These are phyloP conservation scores for Penicillium frequentans DNA, from an alignment of 2,329 filamentous ascomycete genomes.

Conservation along the genomic window DNA sequence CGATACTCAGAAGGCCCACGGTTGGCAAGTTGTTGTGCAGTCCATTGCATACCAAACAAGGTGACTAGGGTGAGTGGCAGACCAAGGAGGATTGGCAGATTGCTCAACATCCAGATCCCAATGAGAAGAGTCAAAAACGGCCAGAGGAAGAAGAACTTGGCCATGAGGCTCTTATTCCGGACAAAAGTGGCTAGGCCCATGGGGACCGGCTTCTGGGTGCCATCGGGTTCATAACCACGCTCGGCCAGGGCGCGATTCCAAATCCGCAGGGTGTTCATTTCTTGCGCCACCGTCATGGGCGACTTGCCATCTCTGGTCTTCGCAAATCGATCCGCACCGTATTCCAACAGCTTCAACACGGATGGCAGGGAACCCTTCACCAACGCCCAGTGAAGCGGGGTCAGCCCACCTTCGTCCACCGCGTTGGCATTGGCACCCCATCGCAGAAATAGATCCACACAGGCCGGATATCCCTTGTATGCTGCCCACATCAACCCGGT, in stretches of 20 bases:
- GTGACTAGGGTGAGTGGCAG: constrained; percentile 69
- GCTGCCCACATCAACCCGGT: constrained; percentile 98
- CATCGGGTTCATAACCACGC: constrained; percentile 79
- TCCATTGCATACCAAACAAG: constrained; percentile 69
- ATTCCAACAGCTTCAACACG: constrained; percentile 92
- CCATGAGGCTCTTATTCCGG: constrained; percentile 75
- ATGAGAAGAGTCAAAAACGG: constrained; percentile 75
- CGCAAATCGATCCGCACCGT: constrained; percentile 89
- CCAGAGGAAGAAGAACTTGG: constrained; percentile 85
- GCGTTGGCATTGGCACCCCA: constrained; percentile 96
- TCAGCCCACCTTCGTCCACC: constrained; percentile 88
- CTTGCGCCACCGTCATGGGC: constrained; percentile 77
- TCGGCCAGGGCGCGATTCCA: constrained; percentile 84
- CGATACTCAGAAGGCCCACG: constrained; percentile 88
- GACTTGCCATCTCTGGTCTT: constrained; percentile 90
- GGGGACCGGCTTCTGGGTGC: constrained; percentile 65
- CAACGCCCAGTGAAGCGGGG: constrained; percentile 91
- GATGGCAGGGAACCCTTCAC: constrained; percentile 89
- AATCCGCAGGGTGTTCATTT: constrained; percentile 80
- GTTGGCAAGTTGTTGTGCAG: constrained; percentile 73
- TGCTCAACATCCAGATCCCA: constrained; percentile 69
- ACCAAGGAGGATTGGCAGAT: constrained; percentile 71
- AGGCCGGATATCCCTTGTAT: constrained; percentile 92
- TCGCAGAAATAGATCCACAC: constrained; percentile 85
- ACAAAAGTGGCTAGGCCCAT: constrained; percentile 74